These are phyloP conservation scores for Phellopilus nigrolimitatus DNA, from an alignment of 1,284 basidiomycete species.

Conservation along the genomic window DNA sequence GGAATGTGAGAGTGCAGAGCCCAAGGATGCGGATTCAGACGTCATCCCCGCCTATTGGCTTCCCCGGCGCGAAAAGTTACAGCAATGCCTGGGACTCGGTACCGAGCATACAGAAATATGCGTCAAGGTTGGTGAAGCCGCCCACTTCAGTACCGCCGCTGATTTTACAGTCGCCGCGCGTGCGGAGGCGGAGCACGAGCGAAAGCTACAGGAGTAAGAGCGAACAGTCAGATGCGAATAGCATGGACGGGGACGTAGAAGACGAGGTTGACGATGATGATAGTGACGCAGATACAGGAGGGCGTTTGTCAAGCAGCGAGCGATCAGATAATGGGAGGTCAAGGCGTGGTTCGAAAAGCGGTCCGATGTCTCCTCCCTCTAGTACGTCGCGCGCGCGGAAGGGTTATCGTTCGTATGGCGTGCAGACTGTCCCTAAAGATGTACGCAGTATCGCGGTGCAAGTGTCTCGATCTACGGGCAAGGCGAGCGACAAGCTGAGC, in stretches of 20 bases:
- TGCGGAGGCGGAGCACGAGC: slow-evolving; percentile 35
- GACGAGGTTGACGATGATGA: slow-evolving; percentile 66
- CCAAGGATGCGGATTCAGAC: slow-evolving; percentile 26
- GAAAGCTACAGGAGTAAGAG: slow-evolving; percentile 43
- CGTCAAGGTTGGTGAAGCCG: slow-evolving; percentile 56
- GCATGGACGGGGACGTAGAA: slow-evolving; percentile 78
- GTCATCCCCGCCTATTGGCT: slow-evolving; percentile 33
- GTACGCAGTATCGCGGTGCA: slow-evolving; percentile 51
- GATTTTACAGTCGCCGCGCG: slow-evolving; percentile 40
- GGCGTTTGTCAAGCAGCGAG: slow-evolving; percentile 29
- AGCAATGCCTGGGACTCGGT: slow-evolving; percentile 81
- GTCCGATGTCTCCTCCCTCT: slow-evolving; percentile 27
- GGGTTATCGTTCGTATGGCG: slow-evolving; percentile 50
- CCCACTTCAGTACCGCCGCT: slow-evolving; percentile 37
- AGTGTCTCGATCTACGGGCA: slow-evolving; percentile 29
- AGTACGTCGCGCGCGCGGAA: slow-evolving; percentile 32
- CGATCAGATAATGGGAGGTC: slow-evolving; percentile 24
- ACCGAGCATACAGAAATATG: slow-evolving; percentile 74
- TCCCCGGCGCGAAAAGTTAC: slow-evolving; percentile 57
- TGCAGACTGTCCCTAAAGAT: slow-evolving; percentile 54
- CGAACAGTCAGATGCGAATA: slow-evolving; percentile 56
- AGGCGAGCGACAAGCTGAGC: slow-evolving; percentile 2
- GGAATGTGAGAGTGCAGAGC: slow-evolving; percentile 30
- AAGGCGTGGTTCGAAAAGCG: slow-evolving; percentile 34
- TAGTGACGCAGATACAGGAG: slow-evolving; percentile 30